These are phyloP conservation scores for Phoma sp. DNA, from an alignment of 2,329 filamentous ascomycete species.

Conservation along the genomic window DNA sequence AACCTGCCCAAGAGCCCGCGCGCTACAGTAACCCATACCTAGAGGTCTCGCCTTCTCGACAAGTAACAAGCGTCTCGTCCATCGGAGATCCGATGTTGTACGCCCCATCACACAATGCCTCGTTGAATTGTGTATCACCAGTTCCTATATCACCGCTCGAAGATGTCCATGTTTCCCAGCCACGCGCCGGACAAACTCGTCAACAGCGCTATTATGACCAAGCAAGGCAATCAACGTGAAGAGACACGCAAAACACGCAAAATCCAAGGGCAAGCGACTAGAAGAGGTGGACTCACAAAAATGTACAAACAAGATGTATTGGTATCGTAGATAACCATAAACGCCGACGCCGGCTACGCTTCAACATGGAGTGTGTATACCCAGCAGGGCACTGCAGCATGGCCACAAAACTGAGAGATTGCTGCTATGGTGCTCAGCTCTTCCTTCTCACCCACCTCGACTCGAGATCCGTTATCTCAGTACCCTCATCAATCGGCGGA, in stretches of 20 bases:
- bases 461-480: neutral
- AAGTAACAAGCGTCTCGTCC: conserved; percentile 4
- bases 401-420: neutral
- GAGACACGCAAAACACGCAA: neutral
- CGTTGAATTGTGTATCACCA: conserved; percentile 18
- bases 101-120: conserved; percentile 7
- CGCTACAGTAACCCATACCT: conserved; percentile 3
- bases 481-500: conserved; percentile 3
- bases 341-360: neutral
- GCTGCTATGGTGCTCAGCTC: neutral
- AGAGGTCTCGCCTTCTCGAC: conserved; percentile 1
- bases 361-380: neutral
- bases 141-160: conserved; percentile 20
- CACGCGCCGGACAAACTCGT: neutral
- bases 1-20: neutral
- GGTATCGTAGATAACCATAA: conserved; percentile 5
- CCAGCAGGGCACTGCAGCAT: neutral
- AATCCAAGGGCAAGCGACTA: too few species aligned
- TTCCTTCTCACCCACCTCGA: neutral
- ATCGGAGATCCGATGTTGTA: neutral
- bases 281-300: neutral
- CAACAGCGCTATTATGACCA: conserved; percentile 13
- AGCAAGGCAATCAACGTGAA: neutral
- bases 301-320: conserved; percentile 1
- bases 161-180: conserved; percentile 15